A percentile compares a stretch with the other conserved stretches of the same genome.
These are phyloP conservation scores for Akanthomyces uredinophilus DNA, from an alignment of 2,329 filamentous ascomycete genomes.

Conservation along the genomic window DNA sequence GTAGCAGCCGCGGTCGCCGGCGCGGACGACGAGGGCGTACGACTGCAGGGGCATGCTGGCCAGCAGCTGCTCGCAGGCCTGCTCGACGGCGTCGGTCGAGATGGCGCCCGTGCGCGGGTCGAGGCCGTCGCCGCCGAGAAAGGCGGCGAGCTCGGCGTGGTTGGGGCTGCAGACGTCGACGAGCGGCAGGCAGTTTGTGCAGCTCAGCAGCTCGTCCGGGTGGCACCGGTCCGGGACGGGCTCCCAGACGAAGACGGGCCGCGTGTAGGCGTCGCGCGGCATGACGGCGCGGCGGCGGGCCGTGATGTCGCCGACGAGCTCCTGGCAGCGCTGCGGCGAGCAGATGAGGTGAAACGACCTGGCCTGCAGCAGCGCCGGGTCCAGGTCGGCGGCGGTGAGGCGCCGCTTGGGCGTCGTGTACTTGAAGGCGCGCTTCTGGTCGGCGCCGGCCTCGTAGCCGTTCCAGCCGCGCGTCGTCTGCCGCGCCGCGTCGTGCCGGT, in stretches of 20 bases:
- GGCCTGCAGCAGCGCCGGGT: conserved; percentile 59
- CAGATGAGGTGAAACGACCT: conserved; percentile 86
- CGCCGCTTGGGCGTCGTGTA: conserved; percentile 85
- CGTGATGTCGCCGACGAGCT: conserved; percentile 68
- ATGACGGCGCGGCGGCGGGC: conserved; percentile 44
- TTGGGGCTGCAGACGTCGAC: conserved; percentile 72
- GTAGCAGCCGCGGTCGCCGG: conserved; percentile 68
- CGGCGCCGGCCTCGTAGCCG: conserved; percentile 64
- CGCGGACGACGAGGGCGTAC: conserved; percentile 64
- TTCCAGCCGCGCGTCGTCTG: conserved; percentile 92
- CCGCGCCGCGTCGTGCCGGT: conserved; percentile 60
- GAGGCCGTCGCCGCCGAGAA: conserved; percentile 63
- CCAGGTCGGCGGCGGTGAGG: conserved; percentile 68
- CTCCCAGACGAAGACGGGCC: conserved; percentile 86
- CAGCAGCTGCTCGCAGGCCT: conserved; percentile 57
- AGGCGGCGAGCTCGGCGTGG: conserved; percentile 78
- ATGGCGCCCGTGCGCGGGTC: conserved; percentile 52
- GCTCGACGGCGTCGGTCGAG: conserved; percentile 48
- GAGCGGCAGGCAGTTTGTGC: conserved; percentile 56
- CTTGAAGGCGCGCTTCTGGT: conserved; percentile 69
- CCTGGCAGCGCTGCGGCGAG: conserved; percentile 68
- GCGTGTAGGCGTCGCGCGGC: conserved; percentile 34
- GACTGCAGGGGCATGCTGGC: conserved; percentile 59
- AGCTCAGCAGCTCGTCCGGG: conserved; percentile 60
- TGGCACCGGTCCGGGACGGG: conserved; percentile 86